Evolutionary conservation across 2,329 filamentous ascomycete species (phyloP).

Genomic region (Ceratocystis papillata): DNA sequence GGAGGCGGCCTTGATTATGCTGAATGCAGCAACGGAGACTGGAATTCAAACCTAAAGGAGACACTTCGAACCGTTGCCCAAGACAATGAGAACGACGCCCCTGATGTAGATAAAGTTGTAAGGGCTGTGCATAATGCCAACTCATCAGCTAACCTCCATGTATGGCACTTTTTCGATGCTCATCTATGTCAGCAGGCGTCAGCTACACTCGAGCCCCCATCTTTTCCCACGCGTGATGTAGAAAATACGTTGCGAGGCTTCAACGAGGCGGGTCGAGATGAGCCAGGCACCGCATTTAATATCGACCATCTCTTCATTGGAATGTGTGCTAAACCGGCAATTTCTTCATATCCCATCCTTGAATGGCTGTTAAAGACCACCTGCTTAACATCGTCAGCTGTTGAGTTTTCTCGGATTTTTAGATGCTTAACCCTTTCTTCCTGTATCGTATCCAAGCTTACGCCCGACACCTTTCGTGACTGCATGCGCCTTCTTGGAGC

Average conservation of each 20-base stretch:
- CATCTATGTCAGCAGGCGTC: background rate
- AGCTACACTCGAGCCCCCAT: background rate
- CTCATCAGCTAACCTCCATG: constrained; percentile 2
- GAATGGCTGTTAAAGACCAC: constrained; percentile 55
- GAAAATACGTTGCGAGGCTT: background rate
- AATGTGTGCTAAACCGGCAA: constrained; percentile 9
- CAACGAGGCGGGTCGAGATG: constrained; percentile 37
- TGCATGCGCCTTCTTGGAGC: constrained; percentile 20
- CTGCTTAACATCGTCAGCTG: constrained; percentile 29
- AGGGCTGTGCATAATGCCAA: constrained; percentile 17
- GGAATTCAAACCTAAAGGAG: constrained; percentile 13
- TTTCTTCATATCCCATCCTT: constrained; percentile 53
- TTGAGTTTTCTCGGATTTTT: constrained; percentile 11
- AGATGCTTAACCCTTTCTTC: constrained; percentile 16
- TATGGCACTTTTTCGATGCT: constrained; percentile 17
- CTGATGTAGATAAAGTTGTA: constrained; percentile 24
- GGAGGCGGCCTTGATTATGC: background rate
- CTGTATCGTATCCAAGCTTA: background rate
- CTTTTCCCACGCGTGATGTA: background rate
- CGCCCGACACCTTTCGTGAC: constrained; percentile 9
- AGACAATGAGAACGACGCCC: constrained; percentile 19
- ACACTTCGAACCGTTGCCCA: constrained; percentile 15
- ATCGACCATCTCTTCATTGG: constrained; percentile 9
- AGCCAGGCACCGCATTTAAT: constrained; percentile 1
- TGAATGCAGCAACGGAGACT: background rate